These are phyloP conservation scores for Eustoma russellianum DNA, from an alignment of 257 asterid species.

Conservation along the genomic window DNA sequence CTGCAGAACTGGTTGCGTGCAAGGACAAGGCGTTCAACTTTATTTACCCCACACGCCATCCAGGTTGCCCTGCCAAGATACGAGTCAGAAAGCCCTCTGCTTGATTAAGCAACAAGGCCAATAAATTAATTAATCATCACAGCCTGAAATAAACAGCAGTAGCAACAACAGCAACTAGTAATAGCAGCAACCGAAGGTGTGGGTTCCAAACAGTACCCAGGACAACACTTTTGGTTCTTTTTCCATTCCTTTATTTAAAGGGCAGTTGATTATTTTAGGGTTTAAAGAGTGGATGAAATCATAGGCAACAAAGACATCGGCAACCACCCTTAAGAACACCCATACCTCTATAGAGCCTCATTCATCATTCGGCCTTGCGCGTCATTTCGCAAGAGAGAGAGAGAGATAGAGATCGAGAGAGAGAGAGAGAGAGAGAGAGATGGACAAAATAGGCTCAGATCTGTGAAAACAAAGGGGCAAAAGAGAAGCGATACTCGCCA, in stretches of 20 bases:
- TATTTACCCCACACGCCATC: constrained; percentile 3
- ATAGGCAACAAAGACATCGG: constrained; percentile 29
- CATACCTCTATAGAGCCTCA: constrained; percentile 15
- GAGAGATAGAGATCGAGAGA: too few relatives aligned
- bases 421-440: too few relatives aligned
- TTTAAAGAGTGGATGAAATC: neutral
- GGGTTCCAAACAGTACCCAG: too few relatives aligned
- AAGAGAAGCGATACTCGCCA: constrained; percentile 8
- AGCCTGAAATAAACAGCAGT: neutral
- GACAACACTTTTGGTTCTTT: too few relatives aligned
- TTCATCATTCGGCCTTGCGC: neutral
- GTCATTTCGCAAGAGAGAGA: too few relatives aligned
- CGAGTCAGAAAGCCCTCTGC: constrained; percentile 9
- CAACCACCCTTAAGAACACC: constrained; percentile 38
- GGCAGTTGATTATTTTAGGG: constrained; percentile 12
- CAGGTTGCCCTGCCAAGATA: constrained; percentile 21
- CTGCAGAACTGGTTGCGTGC: constrained; percentile 19
- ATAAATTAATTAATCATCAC: constrained; percentile 14
- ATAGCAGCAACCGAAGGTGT: too few relatives aligned
- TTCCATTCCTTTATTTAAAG: neutral
- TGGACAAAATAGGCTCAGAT: constrained; percentile 3
- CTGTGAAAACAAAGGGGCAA: neutral
- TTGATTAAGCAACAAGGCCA: too few relatives aligned
- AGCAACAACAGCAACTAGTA: too few relatives aligned
- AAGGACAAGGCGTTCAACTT: neutral